A percentile compares a stretch with the other conserved stretches of the same genome.
phyloP scores from a whole-genome alignment of 345 rosid species.

The Citrus sp. region DNA sequence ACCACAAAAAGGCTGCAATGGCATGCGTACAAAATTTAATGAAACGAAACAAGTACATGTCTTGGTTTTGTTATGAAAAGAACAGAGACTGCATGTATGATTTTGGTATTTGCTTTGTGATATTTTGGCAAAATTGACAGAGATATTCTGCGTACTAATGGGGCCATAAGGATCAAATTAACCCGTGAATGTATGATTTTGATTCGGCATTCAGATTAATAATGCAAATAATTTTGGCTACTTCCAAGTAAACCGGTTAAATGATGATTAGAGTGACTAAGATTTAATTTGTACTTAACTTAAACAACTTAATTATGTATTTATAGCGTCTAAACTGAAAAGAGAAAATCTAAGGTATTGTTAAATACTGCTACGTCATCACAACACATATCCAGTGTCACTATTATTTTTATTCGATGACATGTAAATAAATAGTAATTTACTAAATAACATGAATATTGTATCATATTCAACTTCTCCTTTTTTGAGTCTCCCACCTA shows the following conservation, averaged over 20 bases:
- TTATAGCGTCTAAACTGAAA: too few relatives aligned
- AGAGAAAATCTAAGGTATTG: too few relatives aligned
- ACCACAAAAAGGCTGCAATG: slow-evolving; percentile 8
- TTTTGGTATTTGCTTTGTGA: neutral
- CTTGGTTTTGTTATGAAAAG: neutral
- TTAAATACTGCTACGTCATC: too few relatives aligned
- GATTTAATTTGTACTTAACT: too few relatives aligned
- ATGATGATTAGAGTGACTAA: neutral
- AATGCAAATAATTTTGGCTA: neutral
- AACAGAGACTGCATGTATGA: neutral
- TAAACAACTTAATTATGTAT: too few relatives aligned
- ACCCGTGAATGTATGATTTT: neutral
- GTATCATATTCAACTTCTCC: too few relatives aligned
- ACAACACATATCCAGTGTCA: too few relatives aligned
- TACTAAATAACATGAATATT: too few relatives aligned
- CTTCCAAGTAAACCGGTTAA: neutral
- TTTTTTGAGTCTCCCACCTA: neutral
- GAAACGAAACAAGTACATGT: neutral
- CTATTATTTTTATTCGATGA: too few relatives aligned
- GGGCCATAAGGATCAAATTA: neutral
- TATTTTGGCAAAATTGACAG: neutral
- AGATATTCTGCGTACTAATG: neutral
- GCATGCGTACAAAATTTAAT: neutral
- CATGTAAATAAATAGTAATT: too few relatives aligned
- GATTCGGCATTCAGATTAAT: neutral